Evolutionary conservation across 495 filamentous ascomycete species (phyloP).

Genomic region (Talaromyces proteolyticus): DNA sequence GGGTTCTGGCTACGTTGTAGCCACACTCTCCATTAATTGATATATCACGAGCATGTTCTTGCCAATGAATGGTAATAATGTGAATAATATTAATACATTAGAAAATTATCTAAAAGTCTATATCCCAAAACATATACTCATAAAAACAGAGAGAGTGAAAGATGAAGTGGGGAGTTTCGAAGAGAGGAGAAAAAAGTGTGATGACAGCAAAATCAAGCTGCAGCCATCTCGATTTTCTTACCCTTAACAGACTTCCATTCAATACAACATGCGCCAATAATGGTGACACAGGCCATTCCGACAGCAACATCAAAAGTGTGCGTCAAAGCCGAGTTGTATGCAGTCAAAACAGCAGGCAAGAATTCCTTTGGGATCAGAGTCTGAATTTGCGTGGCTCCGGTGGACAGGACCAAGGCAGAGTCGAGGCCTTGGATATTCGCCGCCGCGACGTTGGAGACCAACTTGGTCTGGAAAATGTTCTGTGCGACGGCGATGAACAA

Average conservation of each 20-base stretch:
- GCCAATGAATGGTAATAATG: too few relatives aligned
- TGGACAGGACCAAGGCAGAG: slow-evolving; percentile 39
- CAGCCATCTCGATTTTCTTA: slow-evolving; percentile 63
- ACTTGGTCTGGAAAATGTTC: slow-evolving; percentile 70
- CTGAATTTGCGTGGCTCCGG: slow-evolving; percentile 66
- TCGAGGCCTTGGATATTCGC: slow-evolving; percentile 45
- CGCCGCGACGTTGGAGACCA: slow-evolving; percentile 48
- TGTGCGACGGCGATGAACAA: slow-evolving; percentile 72
- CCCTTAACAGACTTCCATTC: slow-evolving; percentile 85
- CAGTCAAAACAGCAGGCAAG: slow-evolving; percentile 50
- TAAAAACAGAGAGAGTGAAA: not conserved
- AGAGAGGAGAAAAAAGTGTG: not conserved
- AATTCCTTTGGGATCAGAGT: slow-evolving; percentile 32
- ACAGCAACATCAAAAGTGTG: slow-evolving; percentile 64
- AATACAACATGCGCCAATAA: slow-evolving; percentile 54
- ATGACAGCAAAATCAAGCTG: slow-evolving; percentile 28
- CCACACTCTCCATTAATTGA: too few relatives aligned
- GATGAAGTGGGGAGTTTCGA: not conserved
- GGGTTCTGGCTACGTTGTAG: too few relatives aligned
- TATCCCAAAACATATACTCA: not conserved
- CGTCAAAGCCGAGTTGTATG: slow-evolving; percentile 68
- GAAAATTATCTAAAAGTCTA: too few relatives aligned
- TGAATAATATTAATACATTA: too few relatives aligned
- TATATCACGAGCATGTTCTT: too few relatives aligned
- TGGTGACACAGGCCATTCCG: slow-evolving; percentile 53